Conservation (phyloP, 345 rosid genomes). For the Lepidium aucheri region DNA sequence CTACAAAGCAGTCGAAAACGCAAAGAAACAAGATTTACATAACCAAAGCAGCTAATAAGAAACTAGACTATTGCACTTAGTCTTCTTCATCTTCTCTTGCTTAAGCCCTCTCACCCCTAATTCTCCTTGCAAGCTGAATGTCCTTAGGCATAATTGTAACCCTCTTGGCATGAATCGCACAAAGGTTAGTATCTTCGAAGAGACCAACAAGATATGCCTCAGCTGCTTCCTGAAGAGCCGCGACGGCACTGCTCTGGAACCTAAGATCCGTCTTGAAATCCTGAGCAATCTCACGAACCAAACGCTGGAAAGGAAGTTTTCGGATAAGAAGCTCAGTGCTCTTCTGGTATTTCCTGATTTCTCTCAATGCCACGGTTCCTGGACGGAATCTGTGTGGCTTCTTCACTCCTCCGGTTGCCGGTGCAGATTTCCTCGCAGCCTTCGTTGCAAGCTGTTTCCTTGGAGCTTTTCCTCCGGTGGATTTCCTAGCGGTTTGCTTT, state of each 20-base stretch:
- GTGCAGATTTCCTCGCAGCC: conserved; percentile 55
- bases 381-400: conserved; percentile 40
- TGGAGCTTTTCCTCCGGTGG: conserved; percentile 58
- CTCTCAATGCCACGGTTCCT: conserved; percentile 17
- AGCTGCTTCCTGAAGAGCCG: conserved; percentile 50
- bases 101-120: conserved; percentile 54
- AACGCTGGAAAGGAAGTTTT: conserved; percentile 17
- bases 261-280: conserved; percentile 62
- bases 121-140: conserved; percentile 51
- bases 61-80: neutral
- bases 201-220: conserved; percentile 51
- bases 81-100: neutral
- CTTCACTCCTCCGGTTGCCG: conserved; percentile 65
- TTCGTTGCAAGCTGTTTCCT: conserved; percentile 56
- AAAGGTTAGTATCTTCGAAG: conserved; percentile 48
- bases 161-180: conserved; percentile 57
- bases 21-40: neutral
- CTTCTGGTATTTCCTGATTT: conserved; percentile 24
- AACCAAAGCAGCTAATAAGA: neutral
- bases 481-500: conserved; percentile 56
- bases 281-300: conserved; percentile 55
- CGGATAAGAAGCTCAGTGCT: conserved; percentile 22
- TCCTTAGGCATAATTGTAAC: conserved; percentile 61
- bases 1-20: neutral
- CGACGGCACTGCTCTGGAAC: conserved; percentile 54